These are phyloP conservation scores for Hippophae rhamnoides DNA, from an alignment of 306 rosid species.

Conservation along the genomic window DNA sequence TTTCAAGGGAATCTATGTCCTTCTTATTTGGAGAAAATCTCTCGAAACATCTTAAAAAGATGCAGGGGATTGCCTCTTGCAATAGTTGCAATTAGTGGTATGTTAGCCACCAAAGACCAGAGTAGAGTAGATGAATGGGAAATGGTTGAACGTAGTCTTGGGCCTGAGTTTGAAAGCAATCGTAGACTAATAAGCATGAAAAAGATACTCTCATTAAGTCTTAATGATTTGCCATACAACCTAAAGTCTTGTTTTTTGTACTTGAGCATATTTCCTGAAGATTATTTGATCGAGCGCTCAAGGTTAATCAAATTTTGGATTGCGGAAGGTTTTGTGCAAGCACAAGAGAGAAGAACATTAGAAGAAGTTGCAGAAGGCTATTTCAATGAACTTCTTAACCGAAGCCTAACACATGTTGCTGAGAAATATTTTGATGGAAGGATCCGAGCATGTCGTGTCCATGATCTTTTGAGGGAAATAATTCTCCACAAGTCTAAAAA, in stretches of 20 bases:
- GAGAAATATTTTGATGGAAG: not conserved
- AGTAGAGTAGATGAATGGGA: constrained; percentile 43
- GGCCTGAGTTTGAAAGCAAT: not conserved
- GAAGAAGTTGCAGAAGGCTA: constrained; percentile 18
- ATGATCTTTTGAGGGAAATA: constrained; percentile 5
- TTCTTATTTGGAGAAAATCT: constrained; percentile 19
- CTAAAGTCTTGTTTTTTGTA: constrained; percentile 17
- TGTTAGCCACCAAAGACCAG: constrained; percentile 44
- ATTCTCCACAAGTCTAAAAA: not conserved
- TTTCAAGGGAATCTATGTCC: constrained; percentile 39
- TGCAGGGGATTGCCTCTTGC: constrained; percentile 63
- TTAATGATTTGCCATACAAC: constrained; percentile 17
- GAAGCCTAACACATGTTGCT: constrained; percentile 15
- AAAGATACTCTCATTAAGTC: constrained; percentile 15
- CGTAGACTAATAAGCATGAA: not conserved
- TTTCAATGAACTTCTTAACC: constrained; percentile 9
- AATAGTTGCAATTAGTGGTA: constrained; percentile 46
- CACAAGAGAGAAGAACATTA: not conserved
- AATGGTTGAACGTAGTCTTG: constrained; percentile 11
- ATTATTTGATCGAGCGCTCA: constrained; percentile 2
- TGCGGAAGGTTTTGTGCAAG: constrained; percentile 13
- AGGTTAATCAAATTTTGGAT: constrained; percentile 15
- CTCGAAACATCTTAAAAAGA: constrained; percentile 27
- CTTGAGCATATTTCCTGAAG: constrained; percentile 19
- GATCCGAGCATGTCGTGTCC: not conserved